Evolutionary conservation across 805 yeast genomes (phyloP).

Genomic region (Yarrowia sp.): DNA sequence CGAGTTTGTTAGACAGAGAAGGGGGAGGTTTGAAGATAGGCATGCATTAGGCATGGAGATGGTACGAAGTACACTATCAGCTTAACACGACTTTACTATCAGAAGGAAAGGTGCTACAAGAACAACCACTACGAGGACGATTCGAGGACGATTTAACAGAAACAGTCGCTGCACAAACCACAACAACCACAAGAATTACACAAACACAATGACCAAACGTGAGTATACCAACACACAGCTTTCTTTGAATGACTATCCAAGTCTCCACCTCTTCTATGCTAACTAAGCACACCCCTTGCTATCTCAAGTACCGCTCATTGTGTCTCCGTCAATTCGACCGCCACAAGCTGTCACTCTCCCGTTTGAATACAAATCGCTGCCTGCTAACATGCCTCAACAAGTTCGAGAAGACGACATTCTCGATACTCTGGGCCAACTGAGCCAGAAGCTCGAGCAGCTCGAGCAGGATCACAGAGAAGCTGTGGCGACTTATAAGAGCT

Average conservation of each 20-base stretch:
- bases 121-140: too few species aligned
- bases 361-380: conserved; percentile 55
- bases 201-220: conserved; percentile 22
- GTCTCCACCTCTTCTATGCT: background rate
- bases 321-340: conserved; percentile 60
- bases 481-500: conserved; percentile 46
- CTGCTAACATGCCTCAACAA: conserved; percentile 48
- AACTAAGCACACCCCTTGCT: conserved; percentile 53
- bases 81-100: too few species aligned
- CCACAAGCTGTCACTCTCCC: conserved; percentile 65
- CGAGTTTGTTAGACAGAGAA: too few species aligned
- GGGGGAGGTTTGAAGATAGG: background rate
- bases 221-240: background rate
- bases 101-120: too few species aligned
- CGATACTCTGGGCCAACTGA: conserved; percentile 47
- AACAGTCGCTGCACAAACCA: too few species aligned
- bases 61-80: background rate
- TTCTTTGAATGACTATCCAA: too few species aligned
- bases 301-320: conserved; percentile 62
- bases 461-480: conserved; percentile 46
- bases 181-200: background rate
- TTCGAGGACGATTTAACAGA: too few species aligned
- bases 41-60: too few species aligned
- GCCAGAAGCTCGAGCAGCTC: conserved; percentile 47
- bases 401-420: conserved; percentile 22